These are phyloP conservation scores for Colletotrichum sp. DNA, from an alignment of 2,329 filamentous ascomycete species.

Conservation along the genomic window DNA sequence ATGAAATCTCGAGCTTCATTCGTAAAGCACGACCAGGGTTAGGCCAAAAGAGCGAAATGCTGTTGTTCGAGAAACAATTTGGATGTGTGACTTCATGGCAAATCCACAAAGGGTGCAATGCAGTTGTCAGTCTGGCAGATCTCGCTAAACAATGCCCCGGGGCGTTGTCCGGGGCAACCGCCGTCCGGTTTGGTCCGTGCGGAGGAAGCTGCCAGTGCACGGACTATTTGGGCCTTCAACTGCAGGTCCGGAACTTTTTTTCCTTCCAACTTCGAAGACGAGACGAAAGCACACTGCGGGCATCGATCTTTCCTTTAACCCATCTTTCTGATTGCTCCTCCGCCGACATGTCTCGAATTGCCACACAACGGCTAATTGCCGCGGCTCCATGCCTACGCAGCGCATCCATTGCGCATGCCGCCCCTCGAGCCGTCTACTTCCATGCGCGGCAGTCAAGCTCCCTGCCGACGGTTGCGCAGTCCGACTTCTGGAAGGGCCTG, in stretches of 20 bases:
- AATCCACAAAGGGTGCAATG: not conserved
- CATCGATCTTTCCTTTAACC: not conserved
- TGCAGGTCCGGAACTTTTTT: not conserved
- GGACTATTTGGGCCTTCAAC: not conserved
- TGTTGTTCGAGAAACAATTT: slow-evolving; percentile 13
- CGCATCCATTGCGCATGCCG: not conserved
- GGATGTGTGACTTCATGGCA: slow-evolving; percentile 6
- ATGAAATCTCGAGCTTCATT: slow-evolving; percentile 16
- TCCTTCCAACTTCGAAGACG: not conserved
- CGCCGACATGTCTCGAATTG: slow-evolving; percentile 7
- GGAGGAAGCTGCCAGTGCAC: not conserved
- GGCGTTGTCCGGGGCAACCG: slow-evolving; percentile 18
- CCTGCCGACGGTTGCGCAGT: slow-evolving; percentile 57
- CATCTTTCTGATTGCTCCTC: not conserved
- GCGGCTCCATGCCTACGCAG: not conserved
- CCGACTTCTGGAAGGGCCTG: slow-evolving; percentile 72
- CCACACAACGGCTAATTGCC: not conserved
- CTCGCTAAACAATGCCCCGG: slow-evolving; percentile 22
- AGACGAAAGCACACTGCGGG: not conserved
- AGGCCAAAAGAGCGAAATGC: slow-evolving; percentile 1
- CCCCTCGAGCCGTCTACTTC: not conserved
- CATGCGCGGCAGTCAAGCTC: slow-evolving; percentile 38
- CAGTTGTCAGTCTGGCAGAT: slow-evolving; percentile 20
- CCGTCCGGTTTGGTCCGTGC: slow-evolving; percentile 1
- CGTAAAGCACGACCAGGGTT: not conserved